Evolutionary conservation across 345 rosid genomes (phyloP), one percentile per base, ranked within the genome.

Genomic region (Stellera chamaejasme): DNA sequence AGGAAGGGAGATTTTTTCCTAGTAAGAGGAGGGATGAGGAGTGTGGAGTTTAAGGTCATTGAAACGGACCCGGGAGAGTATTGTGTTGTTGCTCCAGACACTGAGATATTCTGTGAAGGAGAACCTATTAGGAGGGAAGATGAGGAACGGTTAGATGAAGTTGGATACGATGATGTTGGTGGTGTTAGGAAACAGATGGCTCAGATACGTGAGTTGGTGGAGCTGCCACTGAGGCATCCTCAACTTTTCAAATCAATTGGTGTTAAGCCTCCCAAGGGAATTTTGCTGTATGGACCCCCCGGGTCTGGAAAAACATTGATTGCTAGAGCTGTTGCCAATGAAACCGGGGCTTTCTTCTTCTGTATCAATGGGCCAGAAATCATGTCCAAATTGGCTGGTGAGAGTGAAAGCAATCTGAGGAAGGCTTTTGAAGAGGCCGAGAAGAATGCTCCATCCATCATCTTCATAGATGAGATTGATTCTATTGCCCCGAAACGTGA

Each of bases 131-230:
- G 74, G 66, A 79, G 88, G 71, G 88, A 84, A 36, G 92, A 84
- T 59, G 88, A 84, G 61, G 85, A 82, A 7, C 79, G 85, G 60
- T 69, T 81, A 61, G 79, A 84, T 66, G 88, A 81, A 48, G 71
- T 81, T 44, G 85, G 91, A 15, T 84, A 84, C 72, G 92, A 84
- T 77, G 92, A 84, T 63, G 92, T 81, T 9, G 88, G 87, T 68
- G 88, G 91, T 66, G 85, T 84, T 32, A 61, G 88, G 53, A 84
- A 79, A 67, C 91, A 84, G 60, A 81, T 75, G 83, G 87, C 87
- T 64, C 87, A 81, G 70, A 84, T 81, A 68, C 77, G 87, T 16
- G 91, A 84, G 71, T 69, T 84, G 51, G 85, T 84, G 55, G 91
- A 81, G 75, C 72, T 84, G 6, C 87, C 88, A 2, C 54, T 84